Evolutionary conservation across 1,139 yeast genomes (phyloP), one percentile per base, ranked within the genome.

Genomic region (Taphrina deformans): DNA sequence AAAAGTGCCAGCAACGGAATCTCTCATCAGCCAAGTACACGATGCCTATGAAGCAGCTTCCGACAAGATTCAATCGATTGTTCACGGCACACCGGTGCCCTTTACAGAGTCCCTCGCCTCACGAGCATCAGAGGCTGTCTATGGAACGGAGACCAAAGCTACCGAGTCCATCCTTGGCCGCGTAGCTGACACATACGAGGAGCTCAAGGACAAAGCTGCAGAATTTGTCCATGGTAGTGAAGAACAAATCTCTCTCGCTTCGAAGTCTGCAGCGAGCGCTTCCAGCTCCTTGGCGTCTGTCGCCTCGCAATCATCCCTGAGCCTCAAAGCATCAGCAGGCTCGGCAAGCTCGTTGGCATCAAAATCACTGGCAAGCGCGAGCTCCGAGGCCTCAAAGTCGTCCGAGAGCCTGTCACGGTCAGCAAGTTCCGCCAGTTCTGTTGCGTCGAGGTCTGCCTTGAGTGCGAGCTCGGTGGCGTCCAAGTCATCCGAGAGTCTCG

Each of bases 31-130:
- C 23, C 18, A 52, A n/a, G 59, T 52, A 7, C 31, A 23, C 24
- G 55, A 52, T 21, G 56, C 33, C 6, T 46, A 35, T 23, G 51
- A 51, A 33, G 65, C 51, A 10, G 52, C 55, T 2, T 40, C 55
- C 1, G 56, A 59, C 21, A 48, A 50, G 50, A 50, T 45, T 6
- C 38, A 40, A 18, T 33, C 38, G 45, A 35, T 46, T 21, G 45
- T 61, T n/a, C 59, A 52, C n/a, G 65, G 65, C 21, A 61, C 59
- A 14, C 59, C 52, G 23, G 35, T 52, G 16, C 38, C 65, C 14
- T 33, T 61, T 27, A 61, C 65, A 23, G 65, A 61, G 16, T 21
- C 31, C 5, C 31, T 61, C 24, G 59, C 59, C 7, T 26, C 45
- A 38, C 41, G 52, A 46, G 65, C 65, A 14, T 61, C 65, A 18